These are phyloP conservation scores for Candida pseudofarinosa DNA, from an alignment of 805 yeast genomes.

Conservation along the genomic window DNA sequence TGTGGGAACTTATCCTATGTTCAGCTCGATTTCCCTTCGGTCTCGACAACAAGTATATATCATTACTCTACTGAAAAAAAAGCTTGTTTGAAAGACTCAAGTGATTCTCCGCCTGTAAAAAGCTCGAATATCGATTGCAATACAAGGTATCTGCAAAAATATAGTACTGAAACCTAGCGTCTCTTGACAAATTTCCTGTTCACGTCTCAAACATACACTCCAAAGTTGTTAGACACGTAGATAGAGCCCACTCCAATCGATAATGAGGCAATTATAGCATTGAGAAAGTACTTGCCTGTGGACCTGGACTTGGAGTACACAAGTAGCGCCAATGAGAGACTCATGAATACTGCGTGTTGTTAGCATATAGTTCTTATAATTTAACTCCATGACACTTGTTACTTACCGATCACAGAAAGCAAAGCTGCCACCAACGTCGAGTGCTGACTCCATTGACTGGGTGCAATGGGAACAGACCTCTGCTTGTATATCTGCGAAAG, in stretches of 20 bases:
- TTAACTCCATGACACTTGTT: neutral
- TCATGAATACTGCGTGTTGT: conserved; percentile 22
- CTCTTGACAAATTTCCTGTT: no score
- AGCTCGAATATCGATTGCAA: no score
- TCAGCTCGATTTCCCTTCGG: no score
- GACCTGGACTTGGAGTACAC: conserved; percentile 23
- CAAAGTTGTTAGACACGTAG: conserved; percentile 38
- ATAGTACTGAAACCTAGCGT: no score
- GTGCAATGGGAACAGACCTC: conserved; percentile 20
- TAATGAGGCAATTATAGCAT: conserved; percentile 32
- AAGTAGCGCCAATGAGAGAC: conserved; percentile 26
- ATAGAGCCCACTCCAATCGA: conserved; percentile 36
- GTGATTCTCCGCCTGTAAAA: no score
- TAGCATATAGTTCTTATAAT: conserved; percentile 10
- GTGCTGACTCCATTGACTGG: conserved; percentile 13
- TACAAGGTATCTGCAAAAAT: no score
- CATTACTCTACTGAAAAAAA: no score
- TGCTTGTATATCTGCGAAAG: conserved; percentile 16
- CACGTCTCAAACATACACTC: conserved; percentile 41
- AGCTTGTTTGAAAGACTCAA: no score
- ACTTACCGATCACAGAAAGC: conserved; percentile 23
- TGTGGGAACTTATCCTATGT: no score
- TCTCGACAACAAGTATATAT: no score
- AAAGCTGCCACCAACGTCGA: conserved; percentile 18
- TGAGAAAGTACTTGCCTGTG: conserved; percentile 20